Percentiles rank a stretch among this genome's conserved stretches.
Evolutionary conservation across 139 green algal genomes (phyloP).

Genomic region (Raphidocelis subcapitata): DNA sequence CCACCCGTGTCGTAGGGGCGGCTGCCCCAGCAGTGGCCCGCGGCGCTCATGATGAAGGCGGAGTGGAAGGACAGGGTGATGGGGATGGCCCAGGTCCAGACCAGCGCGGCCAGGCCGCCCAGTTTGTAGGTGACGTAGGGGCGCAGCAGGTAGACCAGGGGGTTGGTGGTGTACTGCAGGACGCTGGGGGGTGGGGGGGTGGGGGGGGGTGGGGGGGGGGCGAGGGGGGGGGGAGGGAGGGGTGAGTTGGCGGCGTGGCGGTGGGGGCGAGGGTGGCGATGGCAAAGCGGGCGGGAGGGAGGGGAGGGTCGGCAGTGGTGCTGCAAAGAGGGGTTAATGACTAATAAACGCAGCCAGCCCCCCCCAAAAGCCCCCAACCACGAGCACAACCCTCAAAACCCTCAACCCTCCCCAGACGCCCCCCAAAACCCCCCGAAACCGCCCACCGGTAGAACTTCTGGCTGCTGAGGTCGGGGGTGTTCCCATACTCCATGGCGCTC

Average conservation of each 20-base stretch:
- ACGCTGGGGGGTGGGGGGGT: no score
- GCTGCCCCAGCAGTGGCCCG: conserved; percentile 54
- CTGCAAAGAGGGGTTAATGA: no score
- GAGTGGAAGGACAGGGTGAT: conserved; percentile 53
- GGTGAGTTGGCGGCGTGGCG: no score
- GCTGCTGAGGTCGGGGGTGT: not conserved
- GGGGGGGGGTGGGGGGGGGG: no score
- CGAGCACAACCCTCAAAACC: not conserved
- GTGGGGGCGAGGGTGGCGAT: no score
- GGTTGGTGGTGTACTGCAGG: not conserved
- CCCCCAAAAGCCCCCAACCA: no score
- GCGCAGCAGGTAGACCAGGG: not conserved
- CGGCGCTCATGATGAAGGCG: conserved; percentile 58
- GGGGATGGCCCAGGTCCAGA: not conserved
- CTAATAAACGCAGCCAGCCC: no score
- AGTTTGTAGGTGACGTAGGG: not conserved
- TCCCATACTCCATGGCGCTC: not conserved
- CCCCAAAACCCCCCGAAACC: not conserved
- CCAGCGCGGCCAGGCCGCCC: not conserved
- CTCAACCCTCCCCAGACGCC: no score
- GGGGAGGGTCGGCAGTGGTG: no score
- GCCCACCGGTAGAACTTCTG: not conserved
- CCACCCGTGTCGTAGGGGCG: conserved; percentile 53
- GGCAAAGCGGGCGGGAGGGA: no score
- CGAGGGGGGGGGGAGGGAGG: no score